Percentiles rank a stretch among this genome's conserved stretches.
These are phyloP conservation scores for Tuber brumale DNA, from an alignment of 495 filamentous ascomycete genomes.

Conservation along the genomic window DNA sequence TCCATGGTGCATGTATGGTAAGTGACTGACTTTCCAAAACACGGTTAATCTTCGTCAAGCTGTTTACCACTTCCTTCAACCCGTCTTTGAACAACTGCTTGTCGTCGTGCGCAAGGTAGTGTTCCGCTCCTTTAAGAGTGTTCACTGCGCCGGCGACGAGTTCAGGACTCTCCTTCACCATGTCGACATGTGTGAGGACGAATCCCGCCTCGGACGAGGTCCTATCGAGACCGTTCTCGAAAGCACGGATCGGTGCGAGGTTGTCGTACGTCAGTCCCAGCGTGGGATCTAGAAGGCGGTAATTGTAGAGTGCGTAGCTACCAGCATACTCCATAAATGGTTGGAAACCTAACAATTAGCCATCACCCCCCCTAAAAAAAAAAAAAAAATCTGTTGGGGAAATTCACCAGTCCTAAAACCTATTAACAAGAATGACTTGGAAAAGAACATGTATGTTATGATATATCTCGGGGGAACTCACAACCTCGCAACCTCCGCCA, in stretches of 20 bases:
- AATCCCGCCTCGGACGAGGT: conserved; percentile 87
- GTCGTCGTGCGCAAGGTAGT: conserved; percentile 38
- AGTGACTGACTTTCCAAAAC: conserved; percentile 64
- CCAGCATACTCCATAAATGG: conserved; percentile 96
- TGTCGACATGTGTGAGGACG: conserved; percentile 73
- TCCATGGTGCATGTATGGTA: background rate
- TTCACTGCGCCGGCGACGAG: conserved; percentile 63
- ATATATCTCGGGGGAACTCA: conserved; percentile 48
- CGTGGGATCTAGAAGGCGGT: conserved; percentile 59
- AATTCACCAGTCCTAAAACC: conserved; percentile 13
- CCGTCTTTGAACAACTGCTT: conserved; percentile 58
- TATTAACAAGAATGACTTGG: background rate
- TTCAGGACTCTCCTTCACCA: conserved; percentile 70
- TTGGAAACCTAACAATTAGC: conserved; percentile 57
- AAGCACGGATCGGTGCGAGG: conserved; percentile 76
- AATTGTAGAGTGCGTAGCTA: conserved; percentile 87
- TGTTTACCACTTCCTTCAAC: conserved; percentile 53
- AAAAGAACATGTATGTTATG: background rate
- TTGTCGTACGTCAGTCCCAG: conserved; percentile 67
- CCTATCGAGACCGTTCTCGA: conserved; percentile 78
- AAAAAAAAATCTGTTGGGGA: background rate
- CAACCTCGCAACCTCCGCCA: conserved; percentile 71
- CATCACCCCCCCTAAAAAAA: background rate
- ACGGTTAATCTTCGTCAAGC: conserved; percentile 64
- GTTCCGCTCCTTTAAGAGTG: conserved; percentile 55